A percentile compares a stretch with the other conserved stretches of the same genome.
Evolutionary conservation across 768 basidiomycete genomes (phyloP).

Genomic region (Gloeostereum incarnatum): DNA sequence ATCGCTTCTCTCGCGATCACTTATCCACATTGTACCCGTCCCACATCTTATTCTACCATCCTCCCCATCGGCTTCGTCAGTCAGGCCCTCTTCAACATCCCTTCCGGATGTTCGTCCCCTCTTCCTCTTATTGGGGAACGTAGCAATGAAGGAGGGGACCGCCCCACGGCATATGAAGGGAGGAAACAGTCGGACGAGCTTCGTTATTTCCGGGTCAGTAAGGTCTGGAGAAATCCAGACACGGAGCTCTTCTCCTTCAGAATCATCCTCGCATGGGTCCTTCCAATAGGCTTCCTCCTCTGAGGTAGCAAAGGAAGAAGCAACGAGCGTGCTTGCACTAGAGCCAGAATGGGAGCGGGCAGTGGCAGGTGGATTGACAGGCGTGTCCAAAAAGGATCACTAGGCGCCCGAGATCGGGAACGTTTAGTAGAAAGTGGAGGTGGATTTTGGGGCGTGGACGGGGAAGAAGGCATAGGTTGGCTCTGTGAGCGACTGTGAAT

Average conservation of each 20-base stretch:
- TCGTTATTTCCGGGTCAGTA: slow-evolving; percentile 60
- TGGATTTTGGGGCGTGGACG: slow-evolving; percentile 30
- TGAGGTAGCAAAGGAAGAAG: too few relatives aligned
- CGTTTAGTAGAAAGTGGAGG: slow-evolving; percentile 47
- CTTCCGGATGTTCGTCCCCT: too few relatives aligned
- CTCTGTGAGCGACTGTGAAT: slow-evolving; percentile 40
- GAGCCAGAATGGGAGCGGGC: slow-evolving; percentile 51
- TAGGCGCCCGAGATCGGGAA: slow-evolving; percentile 62
- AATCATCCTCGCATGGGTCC: slow-evolving; percentile 20
- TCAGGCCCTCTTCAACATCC: slow-evolving; percentile 68
- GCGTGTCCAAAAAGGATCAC: slow-evolving; percentile 77
- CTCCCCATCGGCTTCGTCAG: too few relatives aligned
- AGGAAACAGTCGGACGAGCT: slow-evolving; percentile 68
- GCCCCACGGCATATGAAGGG: slow-evolving; percentile 59
- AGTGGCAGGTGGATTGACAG: slow-evolving; percentile 44
- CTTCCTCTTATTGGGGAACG: slow-evolving; percentile 16
- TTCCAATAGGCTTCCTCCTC: too few relatives aligned
- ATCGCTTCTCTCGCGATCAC: slow-evolving; percentile 43
- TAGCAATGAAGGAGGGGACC: slow-evolving; percentile 55
- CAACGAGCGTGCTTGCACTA: slow-evolving; percentile 15
- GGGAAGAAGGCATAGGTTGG: slow-evolving; percentile 46
- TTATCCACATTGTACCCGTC: slow-evolving; percentile 80
- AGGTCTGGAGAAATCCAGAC: slow-evolving; percentile 80
- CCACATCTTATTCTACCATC: slow-evolving; percentile 66
- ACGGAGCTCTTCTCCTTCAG: slow-evolving; percentile 48